Base-by-base conservation (phyloP, 305 asterid genomes). In the Coffea humblotiana region DNA sequence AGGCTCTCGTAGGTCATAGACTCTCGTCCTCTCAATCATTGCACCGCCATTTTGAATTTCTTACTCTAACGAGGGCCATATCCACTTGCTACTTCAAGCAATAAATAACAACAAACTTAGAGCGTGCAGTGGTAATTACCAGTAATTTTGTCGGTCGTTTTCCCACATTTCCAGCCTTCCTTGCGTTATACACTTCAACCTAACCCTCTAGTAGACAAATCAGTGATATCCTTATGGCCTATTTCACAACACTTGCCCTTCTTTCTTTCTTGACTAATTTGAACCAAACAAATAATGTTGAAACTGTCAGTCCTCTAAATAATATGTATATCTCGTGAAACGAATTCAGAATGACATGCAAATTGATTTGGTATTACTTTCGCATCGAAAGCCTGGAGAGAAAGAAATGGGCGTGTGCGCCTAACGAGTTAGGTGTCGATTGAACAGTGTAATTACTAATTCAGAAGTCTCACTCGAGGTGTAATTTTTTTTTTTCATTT, bases 361-460 rank as follows among this genome's bases (percentile, higher is more conserved):
- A 21, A 58, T 58, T 58, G 11, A 21, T 21, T 58, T 19, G 9
- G 65, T 21, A 58, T 58, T 58, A 21, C 65, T 7, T 47, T 4
- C 12, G 49, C 48, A 10, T 47, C 11, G 1, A 47, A 47, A 7
- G 12, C 9, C 12, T 47, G 1, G 15, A 56, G 0, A 7, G 14
- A 10, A 60, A 40, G 40, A 75, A 21, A 23, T 0, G 6, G 2
- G 56, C 43, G 7, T 49, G 45, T 37, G 8, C 27, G 63, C 43
- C 78, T 75, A 75, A 75, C 72, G 29, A 76, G 51, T 63, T 76
- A 64, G 72, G 72, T 76, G 58, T 18, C 47, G 27, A 47, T 27
- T 65, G 47, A 3, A 48, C 16, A 65, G 4, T 29, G 43, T 27
- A 65, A 65, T 32, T 29, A 29, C 32, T 63, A n/a, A 9, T n/a